These are phyloP conservation scores for Myriosclerotinia duriaeana DNA, from an alignment of 2,329 filamentous ascomycete genomes.

Conservation along the genomic window DNA sequence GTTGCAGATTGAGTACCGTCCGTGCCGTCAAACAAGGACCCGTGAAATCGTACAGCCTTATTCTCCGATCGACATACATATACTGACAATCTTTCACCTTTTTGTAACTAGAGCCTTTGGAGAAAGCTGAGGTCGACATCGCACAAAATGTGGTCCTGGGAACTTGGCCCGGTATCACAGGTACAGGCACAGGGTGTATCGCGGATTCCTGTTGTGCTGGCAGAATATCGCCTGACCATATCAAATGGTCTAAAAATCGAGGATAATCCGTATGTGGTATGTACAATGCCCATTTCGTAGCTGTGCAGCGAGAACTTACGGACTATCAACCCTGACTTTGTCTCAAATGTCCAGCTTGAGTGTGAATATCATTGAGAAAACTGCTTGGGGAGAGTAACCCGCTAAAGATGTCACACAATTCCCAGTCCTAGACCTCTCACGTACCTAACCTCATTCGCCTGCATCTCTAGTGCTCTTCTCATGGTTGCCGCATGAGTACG, in stretches of 20 bases:
- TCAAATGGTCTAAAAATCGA: slow-evolving; percentile 24
- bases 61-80: slow-evolving; percentile 23
- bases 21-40: slow-evolving; percentile 6
- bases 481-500: slow-evolving; percentile 67
- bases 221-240: slow-evolving; percentile 25
- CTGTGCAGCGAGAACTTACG: slow-evolving; percentile 22
- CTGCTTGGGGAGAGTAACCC: neutral
- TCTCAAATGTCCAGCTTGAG: slow-evolving; percentile 16
- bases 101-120: slow-evolving; percentile 19
- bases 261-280: slow-evolving; percentile 22
- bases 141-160: slow-evolving; percentile 18
- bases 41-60: slow-evolving; percentile 24
- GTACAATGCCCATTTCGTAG: slow-evolving; percentile 19
- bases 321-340: slow-evolving; percentile 2
- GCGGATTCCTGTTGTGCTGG: slow-evolving; percentile 19
- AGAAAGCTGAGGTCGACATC: slow-evolving; percentile 17
- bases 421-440: slow-evolving; percentile 64
- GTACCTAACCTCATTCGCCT: slow-evolving; percentile 73
- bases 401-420: slow-evolving; percentile 24
- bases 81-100: slow-evolving; percentile 22
- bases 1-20: slow-evolving; percentile 5
- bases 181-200: neutral
- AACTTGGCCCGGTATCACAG: slow-evolving; percentile 20
- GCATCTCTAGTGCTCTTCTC: slow-evolving; percentile 64
- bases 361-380: slow-evolving; percentile 9